Evolutionary conservation across 1,284 basidiomycete genomes (phyloP), one percentile per base, ranked within the genome.

Genomic region (Ustilago xerochloae): DNA sequence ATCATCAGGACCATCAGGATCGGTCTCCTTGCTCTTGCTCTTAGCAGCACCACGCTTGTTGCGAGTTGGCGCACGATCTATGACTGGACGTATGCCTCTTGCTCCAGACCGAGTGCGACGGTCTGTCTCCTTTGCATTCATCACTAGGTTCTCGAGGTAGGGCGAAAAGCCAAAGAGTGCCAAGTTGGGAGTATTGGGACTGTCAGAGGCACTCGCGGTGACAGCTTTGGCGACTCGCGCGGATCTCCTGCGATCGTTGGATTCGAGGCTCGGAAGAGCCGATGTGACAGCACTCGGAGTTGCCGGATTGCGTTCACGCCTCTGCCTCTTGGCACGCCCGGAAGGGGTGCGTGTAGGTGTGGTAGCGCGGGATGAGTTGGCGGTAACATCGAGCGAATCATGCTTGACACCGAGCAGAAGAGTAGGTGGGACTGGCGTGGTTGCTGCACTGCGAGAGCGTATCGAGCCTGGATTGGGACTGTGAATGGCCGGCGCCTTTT

Each of bases 111-210:
- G 49, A 2, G 71, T 74, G 10, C 66, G 58, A 12, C 71, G 64
- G 50, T 74, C 71, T 6, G 62, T 58, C 24, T 74, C 66, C 28
- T 68, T 64, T 32, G 62, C 55, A 29, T 61, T 63, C 51, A 74
- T 52, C 10, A 74, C 55, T 6, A 74, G 71, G n/a, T 65, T 65
- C 52, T 74, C 71, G 45, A 74, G 63, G 38, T 55, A 74, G 3
- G 66, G 71, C 18, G 71, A 74, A 28, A 74, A 74, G 50, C 63
- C 66, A 36, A 69, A 74, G 1, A 58, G 55, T 0, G 66, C 65
- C 3, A 74, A 45, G 22, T 69, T 74, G 36, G 65, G 66, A 24
- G 50, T 29, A n/a, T 59, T 62, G n/a, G 62, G 41, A 20, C 49
- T 56, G 55, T 64, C 49, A 22, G 71, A 66, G 24, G 66, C 45